A percentile compares a stretch with the other conserved stretches of the same genome.
phyloP scores from a whole-genome alignment of 805 yeast species.

The Saccharomycopsis malanga region DNA sequence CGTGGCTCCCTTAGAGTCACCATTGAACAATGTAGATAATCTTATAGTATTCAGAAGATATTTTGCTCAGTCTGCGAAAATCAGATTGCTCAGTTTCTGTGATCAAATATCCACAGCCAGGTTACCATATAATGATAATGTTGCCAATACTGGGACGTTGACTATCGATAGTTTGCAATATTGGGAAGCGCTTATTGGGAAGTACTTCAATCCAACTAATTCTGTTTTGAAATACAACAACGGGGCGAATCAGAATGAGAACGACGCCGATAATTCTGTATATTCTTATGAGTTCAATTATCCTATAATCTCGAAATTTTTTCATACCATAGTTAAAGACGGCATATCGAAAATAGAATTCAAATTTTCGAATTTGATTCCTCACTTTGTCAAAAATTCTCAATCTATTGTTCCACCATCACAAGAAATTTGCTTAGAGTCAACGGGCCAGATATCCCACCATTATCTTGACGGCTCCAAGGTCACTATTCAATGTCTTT shows the following conservation, averaged over 20 bases:
- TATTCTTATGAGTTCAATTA: constrained; percentile 9
- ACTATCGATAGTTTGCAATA: constrained; percentile 4
- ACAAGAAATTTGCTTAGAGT: constrained; percentile 10
- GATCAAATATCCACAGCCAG: constrained; percentile 10
- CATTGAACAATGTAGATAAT: constrained; percentile 2
- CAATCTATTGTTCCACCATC: neutral
- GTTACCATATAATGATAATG: neutral
- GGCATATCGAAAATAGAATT: constrained; percentile 14
- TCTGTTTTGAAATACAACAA: constrained; percentile 9
- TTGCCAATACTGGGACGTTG: neutral
- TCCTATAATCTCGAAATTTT: constrained; percentile 16
- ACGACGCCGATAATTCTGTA: neutral
- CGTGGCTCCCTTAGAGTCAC: neutral
- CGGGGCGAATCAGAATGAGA: neutral
- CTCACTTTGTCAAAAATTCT: constrained; percentile 3
- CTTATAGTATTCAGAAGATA: constrained; percentile 5
- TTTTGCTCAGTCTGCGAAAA: constrained; percentile 15
- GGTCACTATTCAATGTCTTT: constrained; percentile 2
- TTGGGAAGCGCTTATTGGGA: constrained; percentile 17
- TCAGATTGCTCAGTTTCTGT: constrained; percentile 13
- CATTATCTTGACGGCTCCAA: constrained; percentile 13
- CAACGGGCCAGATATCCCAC: constrained; percentile 12
- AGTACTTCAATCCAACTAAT: constrained; percentile 10
- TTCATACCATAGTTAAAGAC: constrained; percentile 7
- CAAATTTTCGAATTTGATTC: constrained; percentile 3